Conservation (phyloP, 768 basidiomycete species). For the Filobasidium wieringae region DNA sequence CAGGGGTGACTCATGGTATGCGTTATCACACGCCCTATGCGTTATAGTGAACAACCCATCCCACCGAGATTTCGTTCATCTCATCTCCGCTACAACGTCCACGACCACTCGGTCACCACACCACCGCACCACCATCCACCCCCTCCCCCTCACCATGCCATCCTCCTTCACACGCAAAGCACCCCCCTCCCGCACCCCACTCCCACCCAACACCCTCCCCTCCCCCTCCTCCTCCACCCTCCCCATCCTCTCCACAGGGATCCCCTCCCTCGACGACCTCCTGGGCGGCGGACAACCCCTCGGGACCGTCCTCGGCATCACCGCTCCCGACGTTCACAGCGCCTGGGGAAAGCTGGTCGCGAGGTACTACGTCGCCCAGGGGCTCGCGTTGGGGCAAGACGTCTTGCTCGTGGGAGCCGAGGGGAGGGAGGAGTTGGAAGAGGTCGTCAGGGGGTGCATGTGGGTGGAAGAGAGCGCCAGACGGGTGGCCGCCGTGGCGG, state of each 20-base stretch:
- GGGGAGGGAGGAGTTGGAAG: conserved; percentile 41
- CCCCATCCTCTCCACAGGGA: conserved; percentile 57
- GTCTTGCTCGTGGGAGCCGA: conserved; percentile 51
- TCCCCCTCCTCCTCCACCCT: conserved; percentile 32
- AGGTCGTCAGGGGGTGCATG: conserved; percentile 64
- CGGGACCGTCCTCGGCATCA: conserved; percentile 57
- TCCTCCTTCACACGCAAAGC: conserved; percentile 4
- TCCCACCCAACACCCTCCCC: conserved; percentile 30
- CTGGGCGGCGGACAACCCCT: conserved; percentile 75
- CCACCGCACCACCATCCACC: too few species aligned
- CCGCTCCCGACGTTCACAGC: conserved; percentile 77
- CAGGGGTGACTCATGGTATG: too few species aligned
- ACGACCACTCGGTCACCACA: too few species aligned
- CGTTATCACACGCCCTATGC: too few species aligned
- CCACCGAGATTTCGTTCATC: too few species aligned
- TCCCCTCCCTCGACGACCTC: conserved; percentile 87
- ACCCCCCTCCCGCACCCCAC: neutral
- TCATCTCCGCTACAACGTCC: too few species aligned
- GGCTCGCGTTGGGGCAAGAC: conserved; percentile 58
- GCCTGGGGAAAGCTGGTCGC: conserved; percentile 73
- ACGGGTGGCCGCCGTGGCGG: conserved; percentile 29
- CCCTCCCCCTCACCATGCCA: too few species aligned
- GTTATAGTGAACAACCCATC: too few species aligned
- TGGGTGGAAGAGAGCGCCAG: conserved; percentile 49
- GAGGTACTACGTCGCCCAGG: conserved; percentile 82